A percentile compares a stretch with the other conserved stretches of the same genome.
Evolutionary conservation across 805 yeast genomes (phyloP).

Genomic region (Cyberlindnera americana): DNA sequence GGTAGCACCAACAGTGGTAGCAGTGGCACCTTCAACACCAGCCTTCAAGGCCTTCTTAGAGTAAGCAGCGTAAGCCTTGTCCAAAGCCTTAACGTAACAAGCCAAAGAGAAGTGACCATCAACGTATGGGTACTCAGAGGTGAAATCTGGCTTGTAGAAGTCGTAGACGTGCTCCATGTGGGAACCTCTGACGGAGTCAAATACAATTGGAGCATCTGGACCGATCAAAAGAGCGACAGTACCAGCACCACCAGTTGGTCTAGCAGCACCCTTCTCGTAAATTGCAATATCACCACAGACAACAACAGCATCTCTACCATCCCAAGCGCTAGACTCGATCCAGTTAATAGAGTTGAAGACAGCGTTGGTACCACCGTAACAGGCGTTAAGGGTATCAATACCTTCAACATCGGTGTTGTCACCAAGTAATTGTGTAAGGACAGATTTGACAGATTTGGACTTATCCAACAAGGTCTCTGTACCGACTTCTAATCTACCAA

Average conservation of each 20-base stretch:
- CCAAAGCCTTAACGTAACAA: conserved; percentile 93
- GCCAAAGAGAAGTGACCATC: conserved; percentile 95
- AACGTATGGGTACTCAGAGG: conserved; percentile 93
- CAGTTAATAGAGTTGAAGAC: conserved; percentile 91
- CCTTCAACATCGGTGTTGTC: conserved; percentile 93
- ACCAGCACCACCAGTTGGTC: conserved; percentile 99
- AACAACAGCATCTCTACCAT: conserved; percentile 95
- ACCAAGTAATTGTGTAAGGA: conserved; percentile 88
- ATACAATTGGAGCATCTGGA: conserved; percentile 95
- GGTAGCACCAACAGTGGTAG: conserved; percentile 61
- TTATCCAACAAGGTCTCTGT: conserved; percentile 96
- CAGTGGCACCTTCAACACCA: conserved; percentile 43
- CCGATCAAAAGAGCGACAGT: conserved; percentile 92
- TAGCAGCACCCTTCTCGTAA: conserved; percentile 94
- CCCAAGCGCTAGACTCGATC: conserved; percentile 96
- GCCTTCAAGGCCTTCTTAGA: conserved; percentile 65
- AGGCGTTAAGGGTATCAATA: conserved; percentile 92
- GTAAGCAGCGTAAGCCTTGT: conserved; percentile 78
- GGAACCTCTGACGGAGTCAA: conserved; percentile 86
- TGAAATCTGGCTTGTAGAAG: conserved; percentile 96
- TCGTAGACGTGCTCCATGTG: conserved; percentile 97
- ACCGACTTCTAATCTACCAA: conserved; percentile 97
- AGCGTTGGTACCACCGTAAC: conserved; percentile 98
- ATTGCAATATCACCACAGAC: conserved; percentile 98
- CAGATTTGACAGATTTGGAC: conserved; percentile 94